Evolutionary conservation across 1,284 basidiomycete genomes (phyloP).

Genomic region (Paramarasmius palmivorus): DNA sequence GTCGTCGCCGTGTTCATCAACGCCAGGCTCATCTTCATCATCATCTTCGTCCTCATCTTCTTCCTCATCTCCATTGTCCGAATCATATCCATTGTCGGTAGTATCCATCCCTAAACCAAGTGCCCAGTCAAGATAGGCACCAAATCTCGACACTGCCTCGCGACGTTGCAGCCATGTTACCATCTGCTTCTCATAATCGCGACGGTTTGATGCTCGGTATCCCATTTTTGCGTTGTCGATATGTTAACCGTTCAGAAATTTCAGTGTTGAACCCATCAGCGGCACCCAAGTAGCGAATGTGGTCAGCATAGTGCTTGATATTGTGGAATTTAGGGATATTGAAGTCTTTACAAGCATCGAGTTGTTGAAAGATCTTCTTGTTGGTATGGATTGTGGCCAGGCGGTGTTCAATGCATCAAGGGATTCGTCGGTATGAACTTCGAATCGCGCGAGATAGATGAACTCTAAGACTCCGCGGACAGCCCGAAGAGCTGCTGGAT

Average conservation of each 20-base stretch:
- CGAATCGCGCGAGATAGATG: slow-evolving; percentile 16
- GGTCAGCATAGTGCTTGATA: slow-evolving; percentile 14
- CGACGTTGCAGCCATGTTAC: not conserved
- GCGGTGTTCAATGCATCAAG: slow-evolving; percentile 8
- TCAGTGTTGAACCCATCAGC: slow-evolving; percentile 15
- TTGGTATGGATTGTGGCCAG: not conserved
- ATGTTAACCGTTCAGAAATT: slow-evolving; percentile 22
- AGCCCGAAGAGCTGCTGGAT: slow-evolving; percentile 10
- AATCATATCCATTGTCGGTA: too few species aligned
- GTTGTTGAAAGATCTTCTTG: slow-evolving; percentile 16
- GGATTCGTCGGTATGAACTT: slow-evolving; percentile 12
- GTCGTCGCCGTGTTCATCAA: too few species aligned
- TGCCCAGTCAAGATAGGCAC: too few species aligned
- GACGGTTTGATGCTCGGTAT: slow-evolving; percentile 6
- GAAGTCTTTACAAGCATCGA: slow-evolving; percentile 15
- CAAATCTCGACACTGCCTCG: too few species aligned
- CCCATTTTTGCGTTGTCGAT: slow-evolving; percentile 24
- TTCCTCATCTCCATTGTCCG: too few species aligned
- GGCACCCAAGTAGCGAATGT: slow-evolving; percentile 12
- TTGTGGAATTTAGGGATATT: slow-evolving; percentile 23
- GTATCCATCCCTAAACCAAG: too few species aligned
- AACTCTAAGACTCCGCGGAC: slow-evolving; percentile 17
- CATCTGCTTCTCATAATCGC: slow-evolving; percentile 6
- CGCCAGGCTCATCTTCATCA: too few species aligned
- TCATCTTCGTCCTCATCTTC: too few species aligned